Conservation (phyloP, 2,329 filamentous ascomycete genomes). For the Phaeosphaeria sp. region DNA sequence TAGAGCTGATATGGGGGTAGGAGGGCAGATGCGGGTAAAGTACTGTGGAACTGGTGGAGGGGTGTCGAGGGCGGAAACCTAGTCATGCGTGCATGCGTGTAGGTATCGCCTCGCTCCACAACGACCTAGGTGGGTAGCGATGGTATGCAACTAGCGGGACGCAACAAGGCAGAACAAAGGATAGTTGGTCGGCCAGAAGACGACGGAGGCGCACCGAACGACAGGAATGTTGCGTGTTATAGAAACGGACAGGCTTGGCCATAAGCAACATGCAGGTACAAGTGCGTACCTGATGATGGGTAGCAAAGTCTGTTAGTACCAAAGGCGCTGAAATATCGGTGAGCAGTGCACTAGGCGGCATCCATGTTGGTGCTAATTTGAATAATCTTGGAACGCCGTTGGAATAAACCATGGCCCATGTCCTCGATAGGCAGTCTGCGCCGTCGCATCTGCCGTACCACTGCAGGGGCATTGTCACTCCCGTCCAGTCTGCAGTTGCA, state of each 20-base stretch:
- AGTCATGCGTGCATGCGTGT: slow-evolving; percentile 39
- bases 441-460: slow-evolving; percentile 32
- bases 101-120: slow-evolving; percentile 34
- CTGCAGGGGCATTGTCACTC: slow-evolving; percentile 28
- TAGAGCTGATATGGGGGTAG: slow-evolving; percentile 26
- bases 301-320: slow-evolving; percentile 27
- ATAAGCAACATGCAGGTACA: slow-evolving; percentile 37
- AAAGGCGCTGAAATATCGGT: slow-evolving; percentile 41
- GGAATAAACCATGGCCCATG: slow-evolving; percentile 21
- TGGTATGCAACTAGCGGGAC: slow-evolving; percentile 38
- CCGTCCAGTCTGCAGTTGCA: slow-evolving; percentile 19
- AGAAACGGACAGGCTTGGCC: slow-evolving; percentile 27
- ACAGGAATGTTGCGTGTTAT: slow-evolving; percentile 35
- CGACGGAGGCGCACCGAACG: slow-evolving; percentile 31
- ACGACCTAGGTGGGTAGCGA: slow-evolving; percentile 27
- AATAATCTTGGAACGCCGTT: slow-evolving; percentile 35
- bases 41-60: slow-evolving; percentile 36
- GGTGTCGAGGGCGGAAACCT: slow-evolving; percentile 29
- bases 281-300: slow-evolving; percentile 28
- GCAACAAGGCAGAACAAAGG: slow-evolving; percentile 30
- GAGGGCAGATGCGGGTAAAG: slow-evolving; percentile 38
- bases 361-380: slow-evolving; percentile 33
- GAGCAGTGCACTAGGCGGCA: slow-evolving; percentile 28
- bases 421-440: slow-evolving; percentile 35
- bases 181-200: slow-evolving; percentile 28